A percentile compares a stretch with the other conserved stretches of the same genome.
These are phyloP conservation scores for Chalciporus chontae DNA, from an alignment of 768 basidiomycete genomes.

Conservation along the genomic window DNA sequence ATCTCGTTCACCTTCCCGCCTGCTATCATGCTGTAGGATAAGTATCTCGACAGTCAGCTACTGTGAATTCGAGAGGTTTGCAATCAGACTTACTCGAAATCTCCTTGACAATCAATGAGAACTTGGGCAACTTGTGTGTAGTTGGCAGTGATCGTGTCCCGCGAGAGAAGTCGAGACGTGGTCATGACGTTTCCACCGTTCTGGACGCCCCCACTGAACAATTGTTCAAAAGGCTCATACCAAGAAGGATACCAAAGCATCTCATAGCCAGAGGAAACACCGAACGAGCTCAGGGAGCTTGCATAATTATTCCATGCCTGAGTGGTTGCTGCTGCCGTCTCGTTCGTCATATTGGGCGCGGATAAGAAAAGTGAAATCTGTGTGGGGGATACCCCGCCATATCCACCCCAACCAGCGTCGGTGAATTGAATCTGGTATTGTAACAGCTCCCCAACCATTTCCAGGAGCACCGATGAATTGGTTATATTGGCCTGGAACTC, in stretches of 20 bases:
- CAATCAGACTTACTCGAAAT: slow-evolving; percentile 9
- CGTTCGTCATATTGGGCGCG: slow-evolving; percentile 35
- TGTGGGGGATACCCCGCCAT: slow-evolving; percentile 8
- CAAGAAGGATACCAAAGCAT: slow-evolving; percentile 25
- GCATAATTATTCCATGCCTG: slow-evolving; percentile 30
- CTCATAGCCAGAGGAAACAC: slow-evolving; percentile 25
- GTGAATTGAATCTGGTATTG: slow-evolving; percentile 34
- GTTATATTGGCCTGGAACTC: slow-evolving; percentile 30
- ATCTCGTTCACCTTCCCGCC: slow-evolving; percentile 41
- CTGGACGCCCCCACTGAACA: slow-evolving; percentile 4
- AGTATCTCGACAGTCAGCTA: slow-evolving; percentile 14
- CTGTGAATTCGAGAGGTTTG: no score
- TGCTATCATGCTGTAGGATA: slow-evolving; percentile 34
- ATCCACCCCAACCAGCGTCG: slow-evolving; percentile 45
- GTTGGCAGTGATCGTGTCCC: slow-evolving; percentile 23
- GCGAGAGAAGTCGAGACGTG: slow-evolving; percentile 33
- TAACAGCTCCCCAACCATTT: slow-evolving; percentile 33
- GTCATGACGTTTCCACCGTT: slow-evolving; percentile 30
- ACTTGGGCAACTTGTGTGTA: slow-evolving; percentile 23
- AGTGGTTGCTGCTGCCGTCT: slow-evolving; percentile 31
- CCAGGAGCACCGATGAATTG: slow-evolving; percentile 23
- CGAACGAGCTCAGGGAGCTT: background rate
- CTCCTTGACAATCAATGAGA: slow-evolving; percentile 1
- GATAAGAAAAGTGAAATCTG: slow-evolving; percentile 20
- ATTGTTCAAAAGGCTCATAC: slow-evolving; percentile 19